Conservation (phyloP, 148 eudicot species). For the Rhododendron molle region DNA sequence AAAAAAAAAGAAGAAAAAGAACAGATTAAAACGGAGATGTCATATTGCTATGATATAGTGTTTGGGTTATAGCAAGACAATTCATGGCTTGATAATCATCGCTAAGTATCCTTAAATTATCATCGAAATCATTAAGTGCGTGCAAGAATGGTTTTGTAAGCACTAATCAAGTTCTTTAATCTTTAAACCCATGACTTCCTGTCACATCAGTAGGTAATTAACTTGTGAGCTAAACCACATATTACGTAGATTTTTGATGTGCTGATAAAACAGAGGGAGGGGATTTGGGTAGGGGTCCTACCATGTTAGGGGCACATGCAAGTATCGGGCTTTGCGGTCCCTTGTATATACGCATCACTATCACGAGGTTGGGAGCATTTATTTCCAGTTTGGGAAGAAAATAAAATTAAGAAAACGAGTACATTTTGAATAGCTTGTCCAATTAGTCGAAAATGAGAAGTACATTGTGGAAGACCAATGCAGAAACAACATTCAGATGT, state of each 20-base stretch:
- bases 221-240: neutral
- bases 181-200: neutral
- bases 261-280: neutral
- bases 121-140: neutral
- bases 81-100: neutral
- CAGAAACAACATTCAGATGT: slow-evolving; percentile 2
- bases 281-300: neutral
- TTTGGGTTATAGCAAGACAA: neutral
- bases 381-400: neutral
- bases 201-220: neutral
- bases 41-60: neutral
- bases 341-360: neutral
- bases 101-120: neutral
- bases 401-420: no score
- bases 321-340: neutral
- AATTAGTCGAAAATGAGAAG: neutral
- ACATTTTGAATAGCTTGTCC: neutral
- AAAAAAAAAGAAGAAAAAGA: no score
- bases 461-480: slow-evolving; percentile 11
- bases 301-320: slow-evolving; percentile 1
- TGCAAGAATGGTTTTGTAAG: neutral
- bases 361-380: neutral
- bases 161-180: neutral
- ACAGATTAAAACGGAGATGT: neutral
- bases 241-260: neutral